Conservation (phyloP, 805 yeast genomes). For the Zygotorulaspora sp. region DNA sequence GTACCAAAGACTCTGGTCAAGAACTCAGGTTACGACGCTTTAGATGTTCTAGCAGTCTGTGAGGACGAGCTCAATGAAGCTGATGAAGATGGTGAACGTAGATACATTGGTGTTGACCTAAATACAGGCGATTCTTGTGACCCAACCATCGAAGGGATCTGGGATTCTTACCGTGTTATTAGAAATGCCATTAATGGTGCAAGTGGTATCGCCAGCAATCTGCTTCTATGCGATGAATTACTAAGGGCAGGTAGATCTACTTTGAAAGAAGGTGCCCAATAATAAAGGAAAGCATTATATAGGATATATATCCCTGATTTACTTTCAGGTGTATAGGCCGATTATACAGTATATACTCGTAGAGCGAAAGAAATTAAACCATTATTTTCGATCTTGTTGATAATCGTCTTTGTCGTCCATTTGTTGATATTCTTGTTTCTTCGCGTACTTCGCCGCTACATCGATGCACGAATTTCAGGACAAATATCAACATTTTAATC, state of each 20-base stretch:
- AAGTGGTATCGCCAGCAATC: conserved; percentile 88
- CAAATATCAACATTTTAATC: neutral
- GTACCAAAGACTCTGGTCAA: conserved; percentile 90
- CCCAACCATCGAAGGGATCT: conserved; percentile 88
- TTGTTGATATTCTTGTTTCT: neutral
- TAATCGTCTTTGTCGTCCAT: neutral
- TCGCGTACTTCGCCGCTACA: conserved; percentile 1
- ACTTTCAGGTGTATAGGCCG: too few species aligned
- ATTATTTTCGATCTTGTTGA: too few species aligned
- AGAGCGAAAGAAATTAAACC: neutral
- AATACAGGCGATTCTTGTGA: conserved; percentile 93
- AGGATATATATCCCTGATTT: neutral
- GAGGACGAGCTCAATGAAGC: conserved; percentile 55
- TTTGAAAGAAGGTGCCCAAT: conserved; percentile 57
- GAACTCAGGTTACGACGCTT: conserved; percentile 89
- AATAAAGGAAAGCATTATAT: conserved; percentile 13
- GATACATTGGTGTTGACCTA: conserved; percentile 85
- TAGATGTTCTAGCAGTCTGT: conserved; percentile 82
- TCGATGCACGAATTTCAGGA: too few species aligned
- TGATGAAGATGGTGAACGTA: conserved; percentile 65
- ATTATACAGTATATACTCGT: neutral
- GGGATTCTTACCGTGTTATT: conserved; percentile 93
- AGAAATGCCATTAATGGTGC: conserved; percentile 92
- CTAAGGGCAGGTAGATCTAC: conserved; percentile 96
- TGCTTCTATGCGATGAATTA: conserved; percentile 90